phyloP scores from a whole-genome alignment of 768 basidiomycete genomes.

The Leccinellum luteum region DNA sequence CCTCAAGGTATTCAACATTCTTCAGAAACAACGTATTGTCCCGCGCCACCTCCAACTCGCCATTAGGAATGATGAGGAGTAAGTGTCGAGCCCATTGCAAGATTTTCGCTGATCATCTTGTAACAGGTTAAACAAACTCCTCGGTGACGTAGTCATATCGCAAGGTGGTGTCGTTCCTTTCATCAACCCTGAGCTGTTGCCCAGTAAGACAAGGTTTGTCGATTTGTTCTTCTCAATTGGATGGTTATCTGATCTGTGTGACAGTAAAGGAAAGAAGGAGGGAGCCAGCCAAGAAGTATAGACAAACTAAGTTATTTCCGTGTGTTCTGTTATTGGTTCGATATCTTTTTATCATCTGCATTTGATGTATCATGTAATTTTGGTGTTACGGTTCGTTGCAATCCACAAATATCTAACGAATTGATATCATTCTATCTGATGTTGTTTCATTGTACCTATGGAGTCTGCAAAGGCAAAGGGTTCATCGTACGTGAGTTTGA shows the following conservation, averaged over 20 bases:
- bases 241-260: constrained; percentile 3
- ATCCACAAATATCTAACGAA: constrained; percentile 9
- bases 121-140: constrained; percentile 67
- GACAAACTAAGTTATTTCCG: background rate
- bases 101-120: background rate
- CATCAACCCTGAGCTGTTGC: constrained; percentile 48
- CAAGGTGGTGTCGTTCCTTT: constrained; percentile 85
- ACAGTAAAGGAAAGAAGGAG: constrained; percentile 36
- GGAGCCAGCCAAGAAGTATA: constrained; percentile 33
- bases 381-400: constrained; percentile 13
- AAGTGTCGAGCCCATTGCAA: constrained; percentile 15
- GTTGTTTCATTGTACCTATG: background rate
- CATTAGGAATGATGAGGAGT: constrained; percentile 90
- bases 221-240: background rate
- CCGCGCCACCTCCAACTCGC: constrained; percentile 91
- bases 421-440: background rate
- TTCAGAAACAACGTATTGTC: constrained; percentile 87
- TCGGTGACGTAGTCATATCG: constrained; percentile 84
- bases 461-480: background rate
- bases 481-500: background rate
- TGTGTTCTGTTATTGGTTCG: constrained; percentile 19
- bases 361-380: constrained; percentile 28
- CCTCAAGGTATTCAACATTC: background rate
- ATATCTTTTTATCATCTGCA: constrained; percentile 31
- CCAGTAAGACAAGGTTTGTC: constrained; percentile 30